These are phyloP conservation scores for Gamsiella multidivaricata DNA, from an alignment of 192 early-diverging fungal species.

Conservation along the genomic window DNA sequence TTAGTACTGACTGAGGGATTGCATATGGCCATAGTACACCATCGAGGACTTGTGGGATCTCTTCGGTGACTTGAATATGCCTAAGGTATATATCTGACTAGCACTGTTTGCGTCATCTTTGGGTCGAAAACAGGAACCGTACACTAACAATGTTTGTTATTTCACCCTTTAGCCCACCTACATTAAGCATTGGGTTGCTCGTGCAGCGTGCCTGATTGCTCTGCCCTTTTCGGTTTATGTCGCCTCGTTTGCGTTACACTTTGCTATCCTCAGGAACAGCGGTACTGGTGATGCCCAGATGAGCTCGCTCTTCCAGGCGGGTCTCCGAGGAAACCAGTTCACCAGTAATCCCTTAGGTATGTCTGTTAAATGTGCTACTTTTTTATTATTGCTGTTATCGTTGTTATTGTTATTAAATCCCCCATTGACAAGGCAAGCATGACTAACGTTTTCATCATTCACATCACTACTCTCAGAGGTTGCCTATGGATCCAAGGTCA, in stretches of 20 bases:
- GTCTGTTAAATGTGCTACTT: no score
- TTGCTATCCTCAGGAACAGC: slow-evolving; percentile 80
- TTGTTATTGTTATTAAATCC: neutral
- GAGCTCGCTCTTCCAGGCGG: slow-evolving; percentile 98
- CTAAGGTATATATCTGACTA: no score
- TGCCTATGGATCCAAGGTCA: slow-evolving; percentile 90
- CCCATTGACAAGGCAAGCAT: neutral
- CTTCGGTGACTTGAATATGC: slow-evolving; percentile 78
- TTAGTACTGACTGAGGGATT: no score
- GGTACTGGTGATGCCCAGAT: slow-evolving; percentile 93
- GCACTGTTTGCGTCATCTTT: no score
- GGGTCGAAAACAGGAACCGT: no score
- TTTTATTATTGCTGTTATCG: no score
- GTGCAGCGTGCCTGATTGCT: slow-evolving; percentile 82
- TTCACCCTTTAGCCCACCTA: slow-evolving; percentile 62
- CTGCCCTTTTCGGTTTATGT: slow-evolving; percentile 88
- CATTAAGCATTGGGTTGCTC: slow-evolving; percentile 84
- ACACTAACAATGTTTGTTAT: no score
- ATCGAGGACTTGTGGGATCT: slow-evolving; percentile 93
- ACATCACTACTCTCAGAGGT: slow-evolving; percentile 71
- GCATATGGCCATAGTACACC: slow-evolving; percentile 79
- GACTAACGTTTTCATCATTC: slow-evolving; percentile 1
- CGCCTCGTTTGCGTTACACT: slow-evolving; percentile 87
- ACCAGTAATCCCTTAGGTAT: slow-evolving; percentile 82
- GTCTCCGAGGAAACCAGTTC: slow-evolving; percentile 83